Conservation (phyloP, 2,329 filamentous ascomycete species). For the Alternaria sp. region DNA sequence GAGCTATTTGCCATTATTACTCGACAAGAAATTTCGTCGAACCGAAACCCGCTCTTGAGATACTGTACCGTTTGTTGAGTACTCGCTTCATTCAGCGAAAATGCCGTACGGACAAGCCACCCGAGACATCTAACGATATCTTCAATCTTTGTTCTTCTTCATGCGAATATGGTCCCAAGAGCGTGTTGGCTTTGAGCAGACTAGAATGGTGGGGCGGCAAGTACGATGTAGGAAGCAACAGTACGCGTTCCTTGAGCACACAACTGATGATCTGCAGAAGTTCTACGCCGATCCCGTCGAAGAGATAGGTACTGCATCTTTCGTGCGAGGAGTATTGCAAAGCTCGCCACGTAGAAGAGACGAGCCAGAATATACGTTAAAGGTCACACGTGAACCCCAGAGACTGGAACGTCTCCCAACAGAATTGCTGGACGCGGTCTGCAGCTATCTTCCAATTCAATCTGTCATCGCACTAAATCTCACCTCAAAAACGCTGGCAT, state of each 20-base stretch:
- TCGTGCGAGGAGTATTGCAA: constrained; percentile 24
- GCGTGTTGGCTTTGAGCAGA: constrained; percentile 29
- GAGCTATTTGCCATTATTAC: constrained; percentile 23
- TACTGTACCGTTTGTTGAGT: constrained; percentile 26
- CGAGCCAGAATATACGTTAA: not conserved
- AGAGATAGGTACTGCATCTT: constrained; percentile 16
- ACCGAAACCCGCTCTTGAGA: constrained; percentile 14
- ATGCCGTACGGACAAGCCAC: not conserved
- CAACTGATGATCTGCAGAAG: constrained; percentile 25
- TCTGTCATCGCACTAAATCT: constrained; percentile 31
- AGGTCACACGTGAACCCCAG: constrained; percentile 5
- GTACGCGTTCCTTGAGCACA: not conserved
- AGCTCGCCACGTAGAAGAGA: constrained; percentile 15
- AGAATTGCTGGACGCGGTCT: constrained; percentile 32
- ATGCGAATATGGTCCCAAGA: constrained; percentile 27
- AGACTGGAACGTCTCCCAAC: constrained; percentile 28
- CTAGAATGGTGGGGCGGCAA: constrained; percentile 38
- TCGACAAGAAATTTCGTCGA: not conserved
- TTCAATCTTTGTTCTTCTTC: constrained; percentile 25
- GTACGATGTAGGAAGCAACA: constrained; percentile 30
- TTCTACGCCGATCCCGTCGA: constrained; percentile 36
- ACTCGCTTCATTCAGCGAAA: constrained; percentile 14
- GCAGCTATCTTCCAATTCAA: constrained; percentile 23
- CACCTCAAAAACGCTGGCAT: constrained; percentile 30
- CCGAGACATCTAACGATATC: constrained; percentile 27